phyloP scores from a whole-genome alignment of 352 stramenopile genomes.

The Elongisporangium prolatum region DNA sequence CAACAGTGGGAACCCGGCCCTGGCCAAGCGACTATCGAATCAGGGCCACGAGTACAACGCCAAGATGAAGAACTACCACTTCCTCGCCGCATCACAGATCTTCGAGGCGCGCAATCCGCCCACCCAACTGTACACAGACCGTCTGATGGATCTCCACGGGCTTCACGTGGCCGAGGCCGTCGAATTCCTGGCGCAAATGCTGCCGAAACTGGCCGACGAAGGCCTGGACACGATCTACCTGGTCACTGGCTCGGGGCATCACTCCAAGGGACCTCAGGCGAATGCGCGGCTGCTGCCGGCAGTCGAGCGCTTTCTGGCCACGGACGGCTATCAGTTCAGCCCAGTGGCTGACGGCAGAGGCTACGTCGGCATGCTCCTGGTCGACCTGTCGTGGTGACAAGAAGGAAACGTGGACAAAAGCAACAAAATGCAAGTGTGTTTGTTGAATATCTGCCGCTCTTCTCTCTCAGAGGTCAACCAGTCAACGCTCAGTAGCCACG shows the following conservation, averaged over 20 bases:
- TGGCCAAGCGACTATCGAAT: slow-evolving; percentile 66
- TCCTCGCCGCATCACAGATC: slow-evolving; percentile 64
- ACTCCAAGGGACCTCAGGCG: slow-evolving; percentile 62
- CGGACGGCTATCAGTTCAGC: slow-evolving; percentile 72
- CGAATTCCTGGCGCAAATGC: slow-evolving; percentile 68
- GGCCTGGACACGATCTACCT: slow-evolving; percentile 73
- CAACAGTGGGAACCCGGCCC: slow-evolving; percentile 59
- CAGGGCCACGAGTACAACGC: slow-evolving; percentile 79
- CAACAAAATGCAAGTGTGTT: slow-evolving; percentile 2
- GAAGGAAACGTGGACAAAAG: not conserved
- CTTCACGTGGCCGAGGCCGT: slow-evolving; percentile 78
- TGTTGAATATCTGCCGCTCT: not conserved
- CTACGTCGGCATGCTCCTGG: slow-evolving; percentile 81
- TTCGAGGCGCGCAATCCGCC: slow-evolving; percentile 77
- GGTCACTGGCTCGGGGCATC: slow-evolving; percentile 78
- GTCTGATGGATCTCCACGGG: slow-evolving; percentile 79
- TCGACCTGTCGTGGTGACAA: slow-evolving; percentile 71
- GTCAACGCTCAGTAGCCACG: slow-evolving; percentile 32
- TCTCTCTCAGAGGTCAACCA: not conserved
- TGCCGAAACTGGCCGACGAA: slow-evolving; percentile 66
- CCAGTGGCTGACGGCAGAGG: slow-evolving; percentile 65
- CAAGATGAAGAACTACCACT: slow-evolving; percentile 85
- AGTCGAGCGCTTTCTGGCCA: slow-evolving; percentile 71
- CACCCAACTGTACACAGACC: slow-evolving; percentile 71
- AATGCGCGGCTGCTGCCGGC: slow-evolving; percentile 71